Evolutionary conservation across 2,329 filamentous ascomycete species (phyloP), one percentile per base, ranked within the genome.

Genomic region (Penicillium sp.): DNA sequence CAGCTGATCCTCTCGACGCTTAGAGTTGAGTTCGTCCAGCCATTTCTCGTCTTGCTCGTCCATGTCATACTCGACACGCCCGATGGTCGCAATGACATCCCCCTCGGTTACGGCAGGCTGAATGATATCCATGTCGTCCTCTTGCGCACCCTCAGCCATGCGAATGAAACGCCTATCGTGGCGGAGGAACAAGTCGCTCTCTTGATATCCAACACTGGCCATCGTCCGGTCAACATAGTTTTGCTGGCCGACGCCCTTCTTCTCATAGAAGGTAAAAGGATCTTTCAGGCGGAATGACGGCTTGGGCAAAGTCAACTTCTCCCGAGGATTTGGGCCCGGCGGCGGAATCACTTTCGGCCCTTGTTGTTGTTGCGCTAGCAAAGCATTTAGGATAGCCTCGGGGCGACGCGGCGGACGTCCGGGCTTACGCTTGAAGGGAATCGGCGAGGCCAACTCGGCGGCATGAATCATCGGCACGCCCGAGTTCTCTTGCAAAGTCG

Each of bases 21-120:
- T 87, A 13, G 81, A 78, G 69, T 99, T 99, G 72, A 94, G 87
- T 40, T 87, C 85, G 67, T 95, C 90, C 27, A 99, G 81, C 95
- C 95, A 99, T 79, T 93, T 92, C 66, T 96, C 92, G 74, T 99
- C 95, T 72, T 99, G 95, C 77, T 99, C 95, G 71, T 99, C 95
- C 95, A 99, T 99, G 75, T 99, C 95, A 74, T 99, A 99, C 73
- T 99, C 95, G 19, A 99, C 95, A 57, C 91, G 88, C 13, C 92
- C 91, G 40, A 96, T 84, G 4, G 79, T 77, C 33, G 79, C 75
- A 54, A 83, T 81, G 6, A 78, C 72, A 47, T 90, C 88, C 9
- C 83, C 84, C 50, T 90, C 89, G 18, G 79, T 79, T 61, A 83
- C 85, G 18, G 83, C 70, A 19, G 79, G 77, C 24, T 81, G 77